Evolutionary conservation across 2,329 filamentous ascomycete genomes (phyloP), one percentile per base, ranked within the genome.

Genomic region (Incumbomyces lentus): DNA sequence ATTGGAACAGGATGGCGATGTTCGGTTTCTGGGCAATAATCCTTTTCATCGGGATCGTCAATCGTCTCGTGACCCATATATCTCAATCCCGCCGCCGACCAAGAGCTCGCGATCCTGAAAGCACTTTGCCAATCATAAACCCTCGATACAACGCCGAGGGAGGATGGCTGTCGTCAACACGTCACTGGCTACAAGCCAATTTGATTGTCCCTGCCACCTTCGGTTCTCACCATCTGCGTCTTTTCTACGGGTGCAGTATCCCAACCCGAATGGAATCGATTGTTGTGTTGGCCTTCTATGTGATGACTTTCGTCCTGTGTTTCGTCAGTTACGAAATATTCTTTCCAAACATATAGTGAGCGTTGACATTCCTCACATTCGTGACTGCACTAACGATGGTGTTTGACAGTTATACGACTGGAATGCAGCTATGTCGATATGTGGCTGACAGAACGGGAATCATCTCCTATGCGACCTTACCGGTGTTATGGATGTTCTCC

Each of bases 401-500:
- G 22, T 33, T 34, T 19, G 43, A 18, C 33, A 52, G 49, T 34
- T 52, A 46, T 17, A 52, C 53, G n/a, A 36, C 29, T 44, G 49
- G 33, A 49, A 46, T 17, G 49, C 53, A 17, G 32, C 46, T 70
- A 3, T 60, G 68, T 50, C 74, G 79, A 1, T 82, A 79, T 46
- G 66, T 78, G 0, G 75, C 77, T 0, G 79, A 83, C 50, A 72
- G 81, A 8, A 80, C 79, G 0, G 80, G 81, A 0, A 73, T 81
- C 29, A 69, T 85, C 18, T 75, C 78, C 0, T 76, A 80, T 53
- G 76, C 75, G 3, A 82, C 82, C 51, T 70, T 84, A 6, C 77
- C 79, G 0, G 56, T 82, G 2, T 64, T 84, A 0, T 84, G 79
- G 79, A 60, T 84, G 0, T 84, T 85, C 52, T 76, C 75, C 0